These are phyloP conservation scores for Fusarium nisikadoi DNA, from an alignment of 2,329 filamentous ascomycete genomes.

Conservation along the genomic window DNA sequence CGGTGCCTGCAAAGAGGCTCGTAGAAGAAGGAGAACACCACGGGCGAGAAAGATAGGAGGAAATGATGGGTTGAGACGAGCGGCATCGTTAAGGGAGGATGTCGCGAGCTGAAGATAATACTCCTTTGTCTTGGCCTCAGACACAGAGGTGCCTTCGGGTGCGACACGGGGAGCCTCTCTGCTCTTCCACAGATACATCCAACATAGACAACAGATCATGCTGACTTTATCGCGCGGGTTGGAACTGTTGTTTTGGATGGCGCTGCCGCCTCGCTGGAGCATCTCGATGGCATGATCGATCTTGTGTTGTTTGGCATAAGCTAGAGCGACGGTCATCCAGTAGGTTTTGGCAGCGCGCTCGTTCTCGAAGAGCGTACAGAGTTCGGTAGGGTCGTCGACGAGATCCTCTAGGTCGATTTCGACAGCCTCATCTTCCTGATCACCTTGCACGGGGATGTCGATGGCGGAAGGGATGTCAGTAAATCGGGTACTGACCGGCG, in stretches of 20 bases:
- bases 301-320: slow-evolving; percentile 96
- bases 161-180: slow-evolving; percentile 76
- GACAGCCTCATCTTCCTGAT: slow-evolving; percentile 78
- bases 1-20: slow-evolving; percentile 83
- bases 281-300: slow-evolving; percentile 84
- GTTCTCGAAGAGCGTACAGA: slow-evolving; percentile 94
- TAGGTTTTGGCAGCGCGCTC: slow-evolving; percentile 91
- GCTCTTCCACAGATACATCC: slow-evolving; percentile 91
- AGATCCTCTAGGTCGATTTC: slow-evolving; percentile 94
- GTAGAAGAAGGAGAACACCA: slow-evolving; percentile 87
- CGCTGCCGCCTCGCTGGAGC: slow-evolving; percentile 77
- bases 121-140: slow-evolving; percentile 90
- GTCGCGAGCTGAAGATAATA: slow-evolving; percentile 93
- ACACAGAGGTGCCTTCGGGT: slow-evolving; percentile 70
- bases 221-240: slow-evolving; percentile 85
- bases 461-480: slow-evolving; percentile 73
- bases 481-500: slow-evolving; percentile 66
- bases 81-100: slow-evolving; percentile 92
- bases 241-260: slow-evolving; percentile 74
- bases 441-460: slow-evolving; percentile 72
- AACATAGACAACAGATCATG: slow-evolving; percentile 85
- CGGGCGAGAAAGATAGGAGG: slow-evolving; percentile 91
- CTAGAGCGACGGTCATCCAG: slow-evolving; percentile 98
- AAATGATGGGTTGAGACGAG: slow-evolving; percentile 90
- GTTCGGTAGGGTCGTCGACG: slow-evolving; percentile 91